These are phyloP conservation scores for Pythium aristosporum DNA, from an alignment of 352 stramenopile genomes.

Conservation along the genomic window DNA sequence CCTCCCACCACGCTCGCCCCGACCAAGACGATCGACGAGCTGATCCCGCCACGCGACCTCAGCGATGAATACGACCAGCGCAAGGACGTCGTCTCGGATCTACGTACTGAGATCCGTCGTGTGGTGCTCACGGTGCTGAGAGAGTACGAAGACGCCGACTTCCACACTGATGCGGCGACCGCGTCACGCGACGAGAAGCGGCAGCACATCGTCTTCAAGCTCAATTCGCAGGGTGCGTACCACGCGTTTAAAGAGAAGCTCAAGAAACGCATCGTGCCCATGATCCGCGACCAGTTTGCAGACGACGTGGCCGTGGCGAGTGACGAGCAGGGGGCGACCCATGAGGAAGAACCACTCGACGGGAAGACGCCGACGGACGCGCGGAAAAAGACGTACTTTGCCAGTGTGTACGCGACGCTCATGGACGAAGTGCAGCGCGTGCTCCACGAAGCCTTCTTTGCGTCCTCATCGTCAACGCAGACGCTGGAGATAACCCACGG, in stretches of 20 bases:
- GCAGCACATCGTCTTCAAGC: slow-evolving; percentile 69
- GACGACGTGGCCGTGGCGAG: slow-evolving; percentile 2
- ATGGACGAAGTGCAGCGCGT: slow-evolving; percentile 79
- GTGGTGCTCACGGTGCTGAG: slow-evolving; percentile 54
- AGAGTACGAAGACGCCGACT: slow-evolving; percentile 58
- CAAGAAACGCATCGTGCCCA: slow-evolving; percentile 74
- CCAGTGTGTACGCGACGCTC: slow-evolving; percentile 58
- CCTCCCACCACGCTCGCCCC: slow-evolving; percentile 33
- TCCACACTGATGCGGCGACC: slow-evolving; percentile 21
- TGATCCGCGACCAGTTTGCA: slow-evolving; percentile 59
- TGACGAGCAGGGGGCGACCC: background rate
- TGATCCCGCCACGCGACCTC: slow-evolving; percentile 54
- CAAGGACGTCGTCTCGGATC: slow-evolving; percentile 38
- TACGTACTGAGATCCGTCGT: slow-evolving; percentile 60
- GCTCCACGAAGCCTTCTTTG: slow-evolving; percentile 60
- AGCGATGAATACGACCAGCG: slow-evolving; percentile 44
- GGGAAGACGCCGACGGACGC: slow-evolving; percentile 8
- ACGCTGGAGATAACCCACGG: slow-evolving; percentile 34
- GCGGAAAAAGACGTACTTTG: slow-evolving; percentile 63
- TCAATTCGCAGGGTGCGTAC: slow-evolving; percentile 78
- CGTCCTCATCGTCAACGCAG: slow-evolving; percentile 16
- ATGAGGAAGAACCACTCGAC: background rate
- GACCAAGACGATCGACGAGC: slow-evolving; percentile 38
- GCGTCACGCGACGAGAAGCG: slow-evolving; percentile 58
- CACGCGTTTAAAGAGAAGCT: slow-evolving; percentile 82